Percentiles rank a stretch among this genome's conserved stretches.
These are phyloP conservation scores for Crotalaria pallida DNA, from an alignment of 306 rosid species.

Conservation along the genomic window DNA sequence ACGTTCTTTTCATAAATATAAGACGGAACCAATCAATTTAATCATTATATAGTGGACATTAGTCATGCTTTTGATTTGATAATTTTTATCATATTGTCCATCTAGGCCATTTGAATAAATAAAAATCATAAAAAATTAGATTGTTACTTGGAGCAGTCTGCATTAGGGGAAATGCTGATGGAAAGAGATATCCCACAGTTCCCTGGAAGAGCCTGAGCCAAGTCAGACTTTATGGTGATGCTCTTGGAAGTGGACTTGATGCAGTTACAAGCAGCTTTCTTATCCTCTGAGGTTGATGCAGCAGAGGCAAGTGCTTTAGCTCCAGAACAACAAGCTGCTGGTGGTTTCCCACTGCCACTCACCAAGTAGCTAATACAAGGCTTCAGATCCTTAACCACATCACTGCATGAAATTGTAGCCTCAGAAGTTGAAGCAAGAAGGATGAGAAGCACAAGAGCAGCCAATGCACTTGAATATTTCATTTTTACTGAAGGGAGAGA, in stretches of 20 bases:
- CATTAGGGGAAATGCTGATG: slow-evolving; percentile 40
- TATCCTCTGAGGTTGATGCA: slow-evolving; percentile 44
- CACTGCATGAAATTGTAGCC: slow-evolving; percentile 53
- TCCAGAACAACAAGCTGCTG: slow-evolving; percentile 60
- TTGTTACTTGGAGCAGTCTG: slow-evolving; percentile 66
- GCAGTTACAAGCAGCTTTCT: slow-evolving; percentile 61
- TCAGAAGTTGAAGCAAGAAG: slow-evolving; percentile 40
- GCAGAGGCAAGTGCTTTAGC: slow-evolving; percentile 55
- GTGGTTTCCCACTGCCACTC: slow-evolving; percentile 67
- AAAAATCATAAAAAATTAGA: neutral
- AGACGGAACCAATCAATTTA: neutral
- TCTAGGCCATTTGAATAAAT: neutral
- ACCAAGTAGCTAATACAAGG: slow-evolving; percentile 67
- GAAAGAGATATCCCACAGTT: slow-evolving; percentile 56
- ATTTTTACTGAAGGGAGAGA: neutral
- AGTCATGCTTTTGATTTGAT: neutral
- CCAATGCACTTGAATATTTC: slow-evolving; percentile 24
- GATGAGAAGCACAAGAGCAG: slow-evolving; percentile 13
- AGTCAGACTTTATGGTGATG: slow-evolving; percentile 33
- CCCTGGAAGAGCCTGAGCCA: slow-evolving; percentile 61
- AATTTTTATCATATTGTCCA: neutral
- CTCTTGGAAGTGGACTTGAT: slow-evolving; percentile 52
- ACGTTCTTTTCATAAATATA: no score
- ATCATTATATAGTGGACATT: neutral
- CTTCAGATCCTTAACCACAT: slow-evolving; percentile 45